Base-by-base conservation (phyloP, 495 filamentous ascomycete genomes). In the Lepraria neglecta region DNA sequence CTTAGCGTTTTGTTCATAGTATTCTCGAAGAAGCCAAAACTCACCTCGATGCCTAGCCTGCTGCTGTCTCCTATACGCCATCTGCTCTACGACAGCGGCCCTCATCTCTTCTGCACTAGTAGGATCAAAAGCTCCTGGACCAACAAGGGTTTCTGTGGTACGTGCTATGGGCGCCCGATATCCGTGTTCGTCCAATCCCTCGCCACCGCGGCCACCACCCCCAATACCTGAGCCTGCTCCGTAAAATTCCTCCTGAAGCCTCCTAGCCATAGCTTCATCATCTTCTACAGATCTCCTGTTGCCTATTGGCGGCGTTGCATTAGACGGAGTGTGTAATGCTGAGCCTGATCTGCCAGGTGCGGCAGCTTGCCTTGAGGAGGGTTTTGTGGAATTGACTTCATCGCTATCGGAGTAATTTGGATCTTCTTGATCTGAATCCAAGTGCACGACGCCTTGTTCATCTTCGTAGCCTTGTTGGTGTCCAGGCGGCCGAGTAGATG, bases 221-320 rank as follows among this genome's bases (percentile, higher is more conserved):
- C 59, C 55, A 44, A 68, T 62, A 65, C 77, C 75, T 64, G 80
- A 38, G 0, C 35, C 74, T 58, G 74, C 81, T 58, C 79, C 75
- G 69, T 97, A 97, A 68, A 96, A 77, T 73, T 98, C 91, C 68
- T 97, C 89, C 68, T 97, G 95, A 48, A 98, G 70, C 46, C 89
- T 83, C 66, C 89, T 82, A 7, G 94, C 94, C 83, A 97, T 89
- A 12, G 90, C 94, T 47, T 91, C 94, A 74, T 98, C 94, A 67
- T 95, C 90, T 64, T 97, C 94, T 52, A 68, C 55, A 30, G 47
- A 43, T 31, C 43, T 42, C 15, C 35, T 38, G 43, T 27, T 35
- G 19, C 58, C 47, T 10, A 42, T n/a, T 1, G 65, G 56, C 38
- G 65, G 68, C 35, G 63, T 70, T 31, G 59, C 46, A 38, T 33